phyloP scores from a whole-genome alignment of 169 alveolate species.

The Eimeria zaria region DNA sequence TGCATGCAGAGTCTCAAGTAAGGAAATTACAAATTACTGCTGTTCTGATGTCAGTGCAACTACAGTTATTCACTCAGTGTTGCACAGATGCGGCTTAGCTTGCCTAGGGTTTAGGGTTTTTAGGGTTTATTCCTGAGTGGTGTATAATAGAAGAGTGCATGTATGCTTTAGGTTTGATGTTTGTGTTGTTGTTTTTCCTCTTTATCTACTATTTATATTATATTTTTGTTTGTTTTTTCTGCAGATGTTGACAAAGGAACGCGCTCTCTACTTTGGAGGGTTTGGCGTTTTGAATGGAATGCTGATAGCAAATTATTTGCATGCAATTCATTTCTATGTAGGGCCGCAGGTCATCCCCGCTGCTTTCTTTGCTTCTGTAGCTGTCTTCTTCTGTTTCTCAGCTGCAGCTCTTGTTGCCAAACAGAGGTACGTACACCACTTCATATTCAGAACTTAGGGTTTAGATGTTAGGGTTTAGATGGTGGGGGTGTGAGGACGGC shows the following conservation, averaged over 20 bases:
- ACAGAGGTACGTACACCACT: slow-evolving; percentile 15
- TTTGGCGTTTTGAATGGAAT: slow-evolving; percentile 66
- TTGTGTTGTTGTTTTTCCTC: too few species aligned
- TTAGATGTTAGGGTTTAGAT: background rate
- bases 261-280: slow-evolving; percentile 68
- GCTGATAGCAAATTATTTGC: slow-evolving; percentile 46
- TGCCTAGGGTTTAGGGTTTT: slow-evolving; percentile 30
- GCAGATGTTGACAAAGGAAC: slow-evolving; percentile 61
- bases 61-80: background rate
- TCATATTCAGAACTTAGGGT: background rate
- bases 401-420: slow-evolving; percentile 76
- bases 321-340: slow-evolving; percentile 19
- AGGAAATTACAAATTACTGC: background rate
- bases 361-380: slow-evolving; percentile 75
- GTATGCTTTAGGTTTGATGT: too few species aligned
- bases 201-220: background rate
- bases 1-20: slow-evolving; percentile 21
- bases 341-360: slow-evolving; percentile 63
- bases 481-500: background rate
- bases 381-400: slow-evolving; percentile 72
- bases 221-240: background rate
- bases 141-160: too few species aligned
- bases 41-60: background rate
- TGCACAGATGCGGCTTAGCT: background rate
- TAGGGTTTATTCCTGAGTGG: background rate